Conservation (phyloP, 805 yeast genomes). For the Phaffomyces opuntiae region DNA sequence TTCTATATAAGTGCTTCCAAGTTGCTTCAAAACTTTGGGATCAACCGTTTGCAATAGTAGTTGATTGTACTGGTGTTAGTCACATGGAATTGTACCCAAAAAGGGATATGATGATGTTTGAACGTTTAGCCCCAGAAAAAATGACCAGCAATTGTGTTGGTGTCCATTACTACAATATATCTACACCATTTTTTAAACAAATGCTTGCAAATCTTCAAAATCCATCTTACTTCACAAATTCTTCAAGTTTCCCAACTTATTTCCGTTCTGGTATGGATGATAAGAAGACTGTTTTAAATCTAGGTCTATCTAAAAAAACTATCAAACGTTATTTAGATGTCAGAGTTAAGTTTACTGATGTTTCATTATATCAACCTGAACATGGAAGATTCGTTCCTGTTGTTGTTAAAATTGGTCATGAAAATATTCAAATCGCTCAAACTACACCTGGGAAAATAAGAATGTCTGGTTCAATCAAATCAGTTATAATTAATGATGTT, state of each 20-base stretch:
- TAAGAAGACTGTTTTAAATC: conserved; percentile 32
- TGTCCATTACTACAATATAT: conserved; percentile 40
- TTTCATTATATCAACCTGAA: conserved; percentile 41
- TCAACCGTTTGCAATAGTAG: conserved; percentile 49
- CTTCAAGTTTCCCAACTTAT: conserved; percentile 18
- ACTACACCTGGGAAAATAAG: conserved; percentile 37
- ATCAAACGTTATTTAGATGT: conserved; percentile 39
- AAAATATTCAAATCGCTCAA: conserved; percentile 50
- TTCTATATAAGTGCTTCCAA: conserved; percentile 56
- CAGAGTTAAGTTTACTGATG: conserved; percentile 46
- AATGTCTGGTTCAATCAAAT: conserved; percentile 28
- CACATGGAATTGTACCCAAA: conserved; percentile 21
- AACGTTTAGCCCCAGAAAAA: conserved; percentile 43
- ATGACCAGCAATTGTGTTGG: conserved; percentile 46
- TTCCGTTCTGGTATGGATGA: conserved; percentile 45
- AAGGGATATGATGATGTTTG: conserved; percentile 30
- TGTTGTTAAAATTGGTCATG: conserved; percentile 61
- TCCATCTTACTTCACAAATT: conserved; percentile 11
- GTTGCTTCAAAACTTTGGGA: conserved; percentile 68
- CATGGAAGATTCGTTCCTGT: conserved; percentile 51
- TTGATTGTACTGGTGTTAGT: conserved; percentile 63
- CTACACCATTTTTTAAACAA: conserved; percentile 21
- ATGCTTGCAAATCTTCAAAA: conserved; percentile 21
- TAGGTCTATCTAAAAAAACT: conserved; percentile 38
- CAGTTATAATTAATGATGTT: conserved; percentile 36